Evolutionary conservation across 768 basidiomycete genomes (phyloP), one percentile per base, ranked within the genome.

Genomic region (Coprinopsis marcescibilis): DNA sequence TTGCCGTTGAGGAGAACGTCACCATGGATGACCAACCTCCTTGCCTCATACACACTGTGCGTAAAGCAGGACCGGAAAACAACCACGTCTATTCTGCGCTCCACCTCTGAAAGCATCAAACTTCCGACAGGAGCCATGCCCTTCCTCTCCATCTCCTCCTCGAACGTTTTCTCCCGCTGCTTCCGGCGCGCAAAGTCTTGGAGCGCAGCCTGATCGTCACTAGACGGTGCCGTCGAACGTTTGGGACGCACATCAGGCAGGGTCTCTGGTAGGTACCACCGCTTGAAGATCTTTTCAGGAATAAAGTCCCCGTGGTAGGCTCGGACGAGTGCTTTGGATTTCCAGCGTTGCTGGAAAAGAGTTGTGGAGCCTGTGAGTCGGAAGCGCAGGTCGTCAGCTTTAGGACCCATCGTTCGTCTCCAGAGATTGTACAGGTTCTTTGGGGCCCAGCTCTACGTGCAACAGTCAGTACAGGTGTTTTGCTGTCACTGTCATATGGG

Each of bases 281-380:
- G 80, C 61, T 93, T 93, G 77, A 97, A 98, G 29, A 84, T 83
- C 57, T 84, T 86, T 71, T 95, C 91, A 44, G 83, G 83, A 51
- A 97, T 92, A 60, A 78, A 85, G 73, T 96, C 94, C 19, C 94
- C 93, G 60, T 98, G 96, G 73, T 98, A 98, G 3, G 82, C 94
- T 46, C 94, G 83, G 25, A 91, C 77, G 49, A 91, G 80, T 3
- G 83, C 75, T 66, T 95, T 96, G 11, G 89, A 80, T 15, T 69
- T 71, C 90, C 92, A 97, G 32, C 93, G 85, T 57, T 95, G 88
- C 64, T 95, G 89, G 69, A 89, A 96, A 29, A 97, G 75, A 0
- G 87, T 81, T 34, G 71, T 65, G 26, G 66, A 54, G 24, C 78
- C 75, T 13, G 62, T 61, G 19, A 67, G 61, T 45, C 69, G 77